Evolutionary conservation across 805 yeast genomes (phyloP).

Genomic region (Lipomyces mesembrius): DNA sequence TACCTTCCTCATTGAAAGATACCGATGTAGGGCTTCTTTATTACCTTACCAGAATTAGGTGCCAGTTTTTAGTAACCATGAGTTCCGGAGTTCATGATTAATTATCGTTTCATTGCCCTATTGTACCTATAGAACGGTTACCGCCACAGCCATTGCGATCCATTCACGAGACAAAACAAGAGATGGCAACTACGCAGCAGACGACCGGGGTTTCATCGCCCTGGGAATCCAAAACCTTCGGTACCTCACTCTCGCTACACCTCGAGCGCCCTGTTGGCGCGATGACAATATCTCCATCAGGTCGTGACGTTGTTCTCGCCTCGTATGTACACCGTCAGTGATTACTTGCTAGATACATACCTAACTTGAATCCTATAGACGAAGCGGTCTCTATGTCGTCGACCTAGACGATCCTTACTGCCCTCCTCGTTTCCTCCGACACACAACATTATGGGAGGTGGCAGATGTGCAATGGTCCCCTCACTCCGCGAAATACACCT

Average conservation of each 20-base stretch:
- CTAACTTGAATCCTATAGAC: constrained; percentile 31
- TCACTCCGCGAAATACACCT: constrained; percentile 77
- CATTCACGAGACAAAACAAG: not conserved
- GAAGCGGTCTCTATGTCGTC: constrained; percentile 83
- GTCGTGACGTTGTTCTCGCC: constrained; percentile 92
- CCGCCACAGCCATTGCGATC: not conserved
- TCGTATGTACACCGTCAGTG: constrained; percentile 47
- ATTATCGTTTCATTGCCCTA: too few relatives aligned
- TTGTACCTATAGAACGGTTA: too few relatives aligned
- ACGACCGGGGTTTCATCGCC: constrained; percentile 12
- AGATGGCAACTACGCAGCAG: not conserved
- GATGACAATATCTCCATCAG: constrained; percentile 57
- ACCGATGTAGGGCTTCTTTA: not conserved
- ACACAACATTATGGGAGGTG: constrained; percentile 95
- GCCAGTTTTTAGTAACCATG: not conserved
- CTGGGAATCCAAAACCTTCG: constrained; percentile 52
- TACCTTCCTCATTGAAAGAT: too few relatives aligned
- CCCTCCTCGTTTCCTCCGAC: constrained; percentile 92
- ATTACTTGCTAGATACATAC: constrained; percentile 30
- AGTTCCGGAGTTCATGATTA: not conserved
- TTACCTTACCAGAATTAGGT: not conserved
- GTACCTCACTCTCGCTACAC: constrained; percentile 76
- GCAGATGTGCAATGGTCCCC: constrained; percentile 99
- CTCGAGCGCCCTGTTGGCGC: constrained; percentile 94
- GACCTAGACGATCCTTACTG: constrained; percentile 95